phyloP scores from a whole-genome alignment of 75 land plant genomes.

The Pinus tabuliformis region DNA sequence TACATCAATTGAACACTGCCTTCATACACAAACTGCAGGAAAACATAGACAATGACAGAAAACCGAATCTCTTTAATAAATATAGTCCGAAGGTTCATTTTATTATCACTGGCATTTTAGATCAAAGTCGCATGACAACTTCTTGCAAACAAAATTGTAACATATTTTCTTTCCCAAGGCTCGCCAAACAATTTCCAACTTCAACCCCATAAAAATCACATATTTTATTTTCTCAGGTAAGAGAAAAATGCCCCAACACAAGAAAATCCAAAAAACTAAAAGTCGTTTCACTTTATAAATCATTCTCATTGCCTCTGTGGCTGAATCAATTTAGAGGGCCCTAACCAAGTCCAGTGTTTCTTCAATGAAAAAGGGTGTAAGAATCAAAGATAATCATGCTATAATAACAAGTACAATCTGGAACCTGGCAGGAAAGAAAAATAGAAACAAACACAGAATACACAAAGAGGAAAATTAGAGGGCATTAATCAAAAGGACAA shows the following conservation, averaged over 20 bases:
- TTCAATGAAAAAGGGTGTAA: neutral
- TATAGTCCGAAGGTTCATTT: neutral
- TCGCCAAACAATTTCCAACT: too few relatives aligned
- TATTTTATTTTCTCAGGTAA: too few relatives aligned
- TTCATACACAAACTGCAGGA: neutral
- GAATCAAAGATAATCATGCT: neutral
- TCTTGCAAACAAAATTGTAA: neutral
- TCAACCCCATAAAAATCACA: too few relatives aligned
- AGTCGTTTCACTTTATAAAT: too few relatives aligned
- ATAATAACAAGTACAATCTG: neutral
- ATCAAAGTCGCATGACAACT: neutral
- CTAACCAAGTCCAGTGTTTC: too few relatives aligned
- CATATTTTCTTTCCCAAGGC: neutral
- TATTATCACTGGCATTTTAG: neutral
- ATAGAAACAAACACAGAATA: neutral
- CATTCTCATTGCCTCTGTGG: too few relatives aligned
- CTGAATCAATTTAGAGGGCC: too few relatives aligned
- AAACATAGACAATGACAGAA: constrained; percentile 1
- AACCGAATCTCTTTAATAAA: neutral
- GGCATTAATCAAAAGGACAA: neutral
- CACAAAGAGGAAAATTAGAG: neutral
- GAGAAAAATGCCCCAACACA: too few relatives aligned
- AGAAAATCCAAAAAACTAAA: too few relatives aligned
- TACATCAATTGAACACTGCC: neutral
- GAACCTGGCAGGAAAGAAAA: neutral